Percentiles rank a stretch among this genome's conserved stretches.
These are phyloP conservation scores for Blastomyces gilchristii DNA, from an alignment of 2,329 filamentous ascomycete species.

Conservation along the genomic window DNA sequence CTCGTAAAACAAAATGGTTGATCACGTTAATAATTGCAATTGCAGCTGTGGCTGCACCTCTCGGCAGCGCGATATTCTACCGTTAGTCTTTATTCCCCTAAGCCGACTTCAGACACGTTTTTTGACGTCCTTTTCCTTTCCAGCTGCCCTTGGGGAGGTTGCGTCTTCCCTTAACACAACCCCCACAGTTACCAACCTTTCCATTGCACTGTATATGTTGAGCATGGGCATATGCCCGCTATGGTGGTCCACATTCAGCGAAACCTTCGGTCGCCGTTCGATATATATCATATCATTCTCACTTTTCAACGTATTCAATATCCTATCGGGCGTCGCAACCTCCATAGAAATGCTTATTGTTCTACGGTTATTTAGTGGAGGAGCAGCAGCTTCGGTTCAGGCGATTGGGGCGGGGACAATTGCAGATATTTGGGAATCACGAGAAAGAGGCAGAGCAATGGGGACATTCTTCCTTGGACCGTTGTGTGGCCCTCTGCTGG, in stretches of 20 bases:
- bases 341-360: constrained; percentile 68
- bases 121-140: constrained; percentile 4
- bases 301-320: constrained; percentile 60
- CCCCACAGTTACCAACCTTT: constrained; percentile 60
- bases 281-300: constrained; percentile 68
- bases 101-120: neutral
- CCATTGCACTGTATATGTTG: constrained; percentile 71
- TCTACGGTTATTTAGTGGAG: constrained; percentile 63
- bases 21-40: constrained; percentile 69
- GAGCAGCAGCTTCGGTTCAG: constrained; percentile 69
- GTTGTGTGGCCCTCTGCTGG: constrained; percentile 60
- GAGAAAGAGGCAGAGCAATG: constrained; percentile 69
- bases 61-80: constrained; percentile 76
- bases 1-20: constrained; percentile 67
- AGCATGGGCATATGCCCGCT: constrained; percentile 74
- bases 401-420: constrained; percentile 76
- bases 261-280: constrained; percentile 58
- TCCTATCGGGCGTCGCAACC: constrained; percentile 57
- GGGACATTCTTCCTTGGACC: constrained; percentile 73
- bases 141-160: constrained; percentile 60
- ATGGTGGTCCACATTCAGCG: constrained; percentile 79
- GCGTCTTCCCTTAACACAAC: constrained; percentile 51
- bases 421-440: constrained; percentile 66
- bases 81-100: constrained; percentile 43
- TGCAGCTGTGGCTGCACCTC: constrained; percentile 65